Evolutionary conservation across 169 alveolate species (phyloP), one percentile per base, ranked within the genome.

Genomic region (Cryptosporidium xiaoi): DNA sequence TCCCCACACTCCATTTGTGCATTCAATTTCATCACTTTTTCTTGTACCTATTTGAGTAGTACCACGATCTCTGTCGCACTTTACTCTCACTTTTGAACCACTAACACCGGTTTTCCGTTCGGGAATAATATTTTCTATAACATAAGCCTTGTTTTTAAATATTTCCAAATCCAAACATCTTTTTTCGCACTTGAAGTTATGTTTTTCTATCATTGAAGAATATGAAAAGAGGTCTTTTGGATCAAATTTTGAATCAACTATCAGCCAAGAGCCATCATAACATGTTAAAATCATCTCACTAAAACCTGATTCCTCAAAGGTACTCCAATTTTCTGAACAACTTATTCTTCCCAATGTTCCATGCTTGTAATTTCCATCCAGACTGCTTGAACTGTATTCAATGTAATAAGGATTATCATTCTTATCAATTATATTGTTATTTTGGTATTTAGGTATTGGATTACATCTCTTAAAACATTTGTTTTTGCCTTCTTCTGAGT

Each of bases 1-100:
- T n/a, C 87, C 71, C 87, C 87, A 77, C 18, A 62, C 69, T 24
- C 87, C 87, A 36, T 77, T 77, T n/a, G 48, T n/a, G 44, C 87
- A 77, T 15, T 77, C 77, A 3, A 77, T 60, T 44, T 44, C 44
- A 60, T 77, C 87, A 29, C 48, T 77, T 6, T 40, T 24, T 40
- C 64, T 56, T 8, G 87, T 77, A 1, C 87, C 87, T 8, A 60
- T 13, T 44, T 77, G 87, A 6, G 36, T 53, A 12, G 71, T 34
- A 0, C 87, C 87, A 36, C 58, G 64, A 2, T 77, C 77, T 4
- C 71, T 77, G 4, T 77, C 71, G 29, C 87, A 77, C 27, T 68
- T 36, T 16, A 77, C 56, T 40, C 71, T 77, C 18, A 77, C 64
- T 20, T 20, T 77, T 3, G 87, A 77, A 0, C 71, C 64, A 5